Base-by-base conservation (phyloP, 2,329 filamentous ascomycete species). In the Fusarium udum region DNA sequence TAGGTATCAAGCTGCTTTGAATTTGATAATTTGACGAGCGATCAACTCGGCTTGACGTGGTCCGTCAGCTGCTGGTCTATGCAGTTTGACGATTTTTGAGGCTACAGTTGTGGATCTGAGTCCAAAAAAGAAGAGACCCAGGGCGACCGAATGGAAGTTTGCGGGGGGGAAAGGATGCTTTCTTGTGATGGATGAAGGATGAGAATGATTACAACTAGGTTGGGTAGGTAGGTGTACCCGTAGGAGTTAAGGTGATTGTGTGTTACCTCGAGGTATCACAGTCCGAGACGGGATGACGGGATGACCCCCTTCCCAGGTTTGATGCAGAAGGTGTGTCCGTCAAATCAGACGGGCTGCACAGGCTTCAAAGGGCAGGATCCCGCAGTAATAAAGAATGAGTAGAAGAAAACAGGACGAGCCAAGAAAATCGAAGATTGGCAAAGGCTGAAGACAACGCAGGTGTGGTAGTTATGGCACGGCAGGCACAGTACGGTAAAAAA, bases 21-120 rank as follows among this genome's bases (percentile, higher is more conserved):
- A 65, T 66, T 43, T 55, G 66, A 40, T 26, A 58, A 65, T 70
- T 51, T 55, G 66, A 52, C 42, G 61, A 48, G 43, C 55, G 52
- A 40, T 26, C 34, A n/a, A 71, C 49, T 63, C 46, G 32, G 63
- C 55, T 63, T 28, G 46, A 63, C 22, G 58, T 63, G 57, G 67
- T 63, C 67, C 62, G 69, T 59, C 67, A 67, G 61, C 36, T 63
- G 56, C 36, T 63, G 56, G 20, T 46, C 49, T 59, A 67, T 67
- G 36, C 52, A 52, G 32, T 62, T 69, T 56, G 56, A 51, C 28
- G 65, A 49, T 49, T 59, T 67, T 59, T 37, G 52, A 58, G 45
- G 55, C 65, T 73, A 66, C 32, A 57, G 59, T 57, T 67, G 71
- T 73, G 71, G 71, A 73, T 67, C 57, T 56, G 61, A 56, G 51